Evolutionary conservation across 1,284 basidiomycete genomes (phyloP).

Genomic region (Pseudozyma thailandica): DNA sequence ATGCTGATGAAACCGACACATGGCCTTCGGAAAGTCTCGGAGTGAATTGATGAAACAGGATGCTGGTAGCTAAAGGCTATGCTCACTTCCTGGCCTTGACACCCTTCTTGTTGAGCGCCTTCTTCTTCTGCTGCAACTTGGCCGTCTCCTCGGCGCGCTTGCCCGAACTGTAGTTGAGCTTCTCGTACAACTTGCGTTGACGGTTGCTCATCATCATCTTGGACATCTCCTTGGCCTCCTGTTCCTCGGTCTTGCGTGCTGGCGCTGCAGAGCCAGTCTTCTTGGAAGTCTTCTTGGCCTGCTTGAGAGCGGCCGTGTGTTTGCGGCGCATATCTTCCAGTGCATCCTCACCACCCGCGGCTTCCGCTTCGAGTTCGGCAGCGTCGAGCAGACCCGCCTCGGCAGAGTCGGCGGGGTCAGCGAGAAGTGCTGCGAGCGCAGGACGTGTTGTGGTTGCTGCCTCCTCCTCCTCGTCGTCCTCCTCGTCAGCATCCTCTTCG

Average conservation of each 20-base stretch:
- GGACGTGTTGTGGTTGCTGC: slow-evolving; percentile 24
- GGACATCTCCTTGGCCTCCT: slow-evolving; percentile 77
- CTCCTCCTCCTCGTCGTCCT: slow-evolving; percentile 69
- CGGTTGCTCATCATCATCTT: slow-evolving; percentile 99
- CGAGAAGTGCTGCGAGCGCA: slow-evolving; percentile 70
- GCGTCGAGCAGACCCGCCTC: slow-evolving; percentile 80
- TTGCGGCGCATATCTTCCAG: slow-evolving; percentile 78
- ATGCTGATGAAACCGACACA: too few relatives aligned
- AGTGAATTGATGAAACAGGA: background rate
- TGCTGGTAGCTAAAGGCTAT: background rate
- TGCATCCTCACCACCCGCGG: slow-evolving; percentile 81
- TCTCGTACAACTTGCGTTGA: slow-evolving; percentile 93
- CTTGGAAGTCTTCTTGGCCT: slow-evolving; percentile 49
- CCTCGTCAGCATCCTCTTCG: slow-evolving; percentile 64
- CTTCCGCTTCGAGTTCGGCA: slow-evolving; percentile 93
- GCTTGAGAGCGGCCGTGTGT: slow-evolving; percentile 56
- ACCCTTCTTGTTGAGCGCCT: slow-evolving; percentile 52
- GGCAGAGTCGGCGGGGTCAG: slow-evolving; percentile 73
- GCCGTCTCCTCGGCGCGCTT: slow-evolving; percentile 78
- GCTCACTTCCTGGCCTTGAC: slow-evolving; percentile 26
- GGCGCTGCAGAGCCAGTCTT: slow-evolving; percentile 67
- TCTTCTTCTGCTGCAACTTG: slow-evolving; percentile 61
- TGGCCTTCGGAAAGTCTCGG: too few relatives aligned
- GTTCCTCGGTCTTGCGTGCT: slow-evolving; percentile 73
- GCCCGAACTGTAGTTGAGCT: slow-evolving; percentile 88